Base-by-base conservation (phyloP, 2,329 filamentous ascomycete genomes). In the Alternaria tenuissima region DNA sequence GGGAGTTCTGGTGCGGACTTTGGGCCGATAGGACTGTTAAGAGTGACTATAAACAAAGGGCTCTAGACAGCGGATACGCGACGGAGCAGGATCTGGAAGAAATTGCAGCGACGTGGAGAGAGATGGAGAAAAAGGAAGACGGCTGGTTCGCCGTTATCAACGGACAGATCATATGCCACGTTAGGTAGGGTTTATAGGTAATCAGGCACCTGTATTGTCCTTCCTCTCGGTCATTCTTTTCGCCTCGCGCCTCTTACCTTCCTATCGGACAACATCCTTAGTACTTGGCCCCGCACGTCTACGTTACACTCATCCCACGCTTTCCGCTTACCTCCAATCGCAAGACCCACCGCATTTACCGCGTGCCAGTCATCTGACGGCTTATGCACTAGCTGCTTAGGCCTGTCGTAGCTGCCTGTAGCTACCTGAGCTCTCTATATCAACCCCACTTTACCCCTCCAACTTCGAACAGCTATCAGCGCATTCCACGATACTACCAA, bases 61-160 rank as follows among this genome's bases (percentile, higher is more conserved):
- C 76, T 2, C 53, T 82, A 2, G 76, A 80, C 26, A 69, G 76
- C 22, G 78, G 78, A 0, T 67, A 77, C 48, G 77, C 73, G 3
- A 81, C 70, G 1, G 72, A 77, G 48, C 71, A 72, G 26, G 78
- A 82, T 26, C 59, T 83, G 36, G 75, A 81, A 39, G 68, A 71
- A 32, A 79, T 82, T 59, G 72, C 74, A 2, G 61, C 74, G 36
- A 78, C 73, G 8, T 82, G 78, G 74, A 73, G 76, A 43, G 73
- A 78, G 38, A 81, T 81, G 75, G 76, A 78, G 48, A 70, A 71
- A 63, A 74, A 75, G 20, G 80, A 82, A 30, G 80, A 82, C 59
- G 81, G 77, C 4, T 79, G 74, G 72, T 80, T 79, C 59, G 76
- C 75, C 1, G 73, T 78, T 18, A 74, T 81, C 67, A 76, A 82